Evolutionary conservation across 129 eudicot genomes (phyloP).

Genomic region (Tagetes erecta): DNA sequence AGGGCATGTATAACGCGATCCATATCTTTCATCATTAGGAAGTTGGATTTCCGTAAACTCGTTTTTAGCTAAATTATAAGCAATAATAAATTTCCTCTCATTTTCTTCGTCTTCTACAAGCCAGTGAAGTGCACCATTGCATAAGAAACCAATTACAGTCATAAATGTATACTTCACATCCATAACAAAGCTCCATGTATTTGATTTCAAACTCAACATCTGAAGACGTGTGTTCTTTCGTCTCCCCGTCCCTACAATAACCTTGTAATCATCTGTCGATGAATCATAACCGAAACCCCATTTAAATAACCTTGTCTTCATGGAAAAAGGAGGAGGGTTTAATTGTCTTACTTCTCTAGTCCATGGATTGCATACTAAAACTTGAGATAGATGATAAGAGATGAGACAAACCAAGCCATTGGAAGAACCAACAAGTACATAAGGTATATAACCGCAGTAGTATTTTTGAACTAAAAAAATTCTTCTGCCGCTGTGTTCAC

Average conservation of each 20-base stretch:
- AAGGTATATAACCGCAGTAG: too few species aligned
- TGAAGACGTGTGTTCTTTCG: not conserved
- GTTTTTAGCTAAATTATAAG: not conserved
- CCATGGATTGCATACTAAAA: not conserved
- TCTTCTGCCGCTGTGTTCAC: not conserved
- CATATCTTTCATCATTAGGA: not conserved
- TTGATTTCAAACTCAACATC: not conserved
- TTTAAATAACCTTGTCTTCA: not conserved
- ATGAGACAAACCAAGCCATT: not conserved
- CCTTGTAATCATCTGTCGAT: not conserved
- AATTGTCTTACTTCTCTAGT: not conserved
- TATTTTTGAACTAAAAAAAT: not conserved
- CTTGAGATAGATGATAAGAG: not conserved
- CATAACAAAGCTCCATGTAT: not conserved
- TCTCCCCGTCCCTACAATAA: not conserved
- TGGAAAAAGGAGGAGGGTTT: not conserved
- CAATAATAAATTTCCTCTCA: not conserved
- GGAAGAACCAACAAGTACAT: not conserved
- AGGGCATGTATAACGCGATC: not conserved
- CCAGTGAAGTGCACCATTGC: slow-evolving; percentile 2
- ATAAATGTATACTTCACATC: not conserved
- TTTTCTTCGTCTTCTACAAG: not conserved
- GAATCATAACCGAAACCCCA: slow-evolving; percentile 4
- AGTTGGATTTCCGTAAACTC: not conserved
- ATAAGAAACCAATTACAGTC: not conserved